Evolutionary conservation across 2,329 filamentous ascomycete genomes (phyloP), one percentile per base, ranked within the genome.

Genomic region (Elsinoe fawcettii): DNA sequence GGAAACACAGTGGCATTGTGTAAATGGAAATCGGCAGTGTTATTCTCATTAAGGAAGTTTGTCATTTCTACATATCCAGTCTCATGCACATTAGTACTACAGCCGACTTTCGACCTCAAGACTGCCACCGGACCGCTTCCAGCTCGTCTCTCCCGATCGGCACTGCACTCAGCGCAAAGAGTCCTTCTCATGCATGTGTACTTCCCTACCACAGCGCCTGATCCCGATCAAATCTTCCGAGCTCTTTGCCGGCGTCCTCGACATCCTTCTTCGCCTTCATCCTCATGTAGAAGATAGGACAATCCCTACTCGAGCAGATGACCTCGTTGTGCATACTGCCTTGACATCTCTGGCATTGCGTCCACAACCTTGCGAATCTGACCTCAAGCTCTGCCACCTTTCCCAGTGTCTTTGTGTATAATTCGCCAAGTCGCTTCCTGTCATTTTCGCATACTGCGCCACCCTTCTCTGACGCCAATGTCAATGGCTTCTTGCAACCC

Each of bases 241-340:
- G 73, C 71, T 99, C 93, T 75, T 90, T 95, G 58, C 91, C 90
- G 1, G 86, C 86, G 74, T 99, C 93, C 72, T 97, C 92, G 37
- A 97, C 85, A 70, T 99, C 93, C 78, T 99, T 99, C 81, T 96
- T 95, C 30, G 92, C 92, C 80, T 99, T 99, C 93, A 99, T 99
- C 3, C 93, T 85, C 93, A 99, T 99, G 72, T 99, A 99, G 73
- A 99, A 99, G 67, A 99, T 99, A 1, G 93, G 93, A 69, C 93
- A 99, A 76, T 99, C 93, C 71, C 90, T 88, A 70, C 87, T 92
- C 61, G 87, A 91, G 76, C 93, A 99, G 65, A 99, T 97, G 56
- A 99, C 95, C 72, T 99, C 93, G 71, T 90, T 93, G 74, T 99
- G 93, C 81, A 99, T 87, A 75, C 90, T 96, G 56, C 91, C 93